Conservation (phyloP, 768 basidiomycete species). For the Hirschioporus abietinus region DNA sequence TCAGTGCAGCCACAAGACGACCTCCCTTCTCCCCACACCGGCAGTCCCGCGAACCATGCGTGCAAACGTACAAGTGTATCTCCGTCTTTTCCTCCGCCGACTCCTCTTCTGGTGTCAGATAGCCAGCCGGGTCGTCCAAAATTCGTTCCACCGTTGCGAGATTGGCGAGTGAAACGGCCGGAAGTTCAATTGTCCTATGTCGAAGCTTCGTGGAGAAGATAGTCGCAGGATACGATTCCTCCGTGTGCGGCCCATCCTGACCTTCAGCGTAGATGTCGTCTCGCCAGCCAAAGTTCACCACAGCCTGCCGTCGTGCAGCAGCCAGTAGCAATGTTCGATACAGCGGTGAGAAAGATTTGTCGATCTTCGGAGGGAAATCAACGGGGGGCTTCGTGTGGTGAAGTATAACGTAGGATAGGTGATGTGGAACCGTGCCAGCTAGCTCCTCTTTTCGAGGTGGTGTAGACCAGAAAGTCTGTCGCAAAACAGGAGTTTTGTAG, state of each 20-base stretch:
- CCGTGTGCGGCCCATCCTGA: constrained; percentile 15
- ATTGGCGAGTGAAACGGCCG: constrained; percentile 45
- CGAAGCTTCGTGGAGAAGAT: constrained; percentile 39
- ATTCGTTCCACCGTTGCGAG: constrained; percentile 38
- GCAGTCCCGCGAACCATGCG: constrained; percentile 75
- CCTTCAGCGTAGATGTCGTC: constrained; percentile 6
- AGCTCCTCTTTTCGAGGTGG: constrained; percentile 16
- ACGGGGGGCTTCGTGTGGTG: constrained; percentile 45
- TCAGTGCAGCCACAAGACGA: constrained; percentile 47
- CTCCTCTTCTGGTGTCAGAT: not conserved
- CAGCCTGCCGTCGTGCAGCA: constrained; percentile 41
- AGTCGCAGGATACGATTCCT: constrained; percentile 34
- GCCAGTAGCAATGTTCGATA: constrained; percentile 45
- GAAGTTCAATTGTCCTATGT: constrained; percentile 16
- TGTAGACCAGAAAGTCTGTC: not conserved
- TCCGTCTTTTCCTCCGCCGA: constrained; percentile 17
- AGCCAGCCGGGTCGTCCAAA: constrained; percentile 22
- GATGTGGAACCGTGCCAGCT: constrained; percentile 48
- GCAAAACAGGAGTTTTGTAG: not conserved
- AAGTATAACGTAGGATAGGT: constrained; percentile 51
- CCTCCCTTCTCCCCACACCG: constrained; percentile 67
- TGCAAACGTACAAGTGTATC: constrained; percentile 63
- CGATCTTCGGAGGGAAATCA: constrained; percentile 40
- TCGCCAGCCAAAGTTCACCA: constrained; percentile 59
- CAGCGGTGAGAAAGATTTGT: constrained; percentile 34